Percentiles rank a stretch among this genome's conserved stretches.
Conservation (phyloP, 208 protist species). For the Leishmania amazonensis region DNA sequence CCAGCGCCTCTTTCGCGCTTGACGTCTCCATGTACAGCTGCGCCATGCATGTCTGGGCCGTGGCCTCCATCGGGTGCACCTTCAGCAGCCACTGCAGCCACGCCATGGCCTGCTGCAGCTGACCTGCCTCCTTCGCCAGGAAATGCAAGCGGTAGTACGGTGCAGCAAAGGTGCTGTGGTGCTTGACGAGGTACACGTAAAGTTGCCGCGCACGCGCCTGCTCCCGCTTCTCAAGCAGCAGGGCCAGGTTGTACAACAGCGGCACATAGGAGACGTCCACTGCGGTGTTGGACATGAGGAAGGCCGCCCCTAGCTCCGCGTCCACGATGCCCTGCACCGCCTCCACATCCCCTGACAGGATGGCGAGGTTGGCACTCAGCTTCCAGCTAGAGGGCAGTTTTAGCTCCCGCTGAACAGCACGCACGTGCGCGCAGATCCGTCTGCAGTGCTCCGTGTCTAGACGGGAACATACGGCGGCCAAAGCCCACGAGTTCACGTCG, state of each 20-base stretch:
- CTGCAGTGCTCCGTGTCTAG: conserved; percentile 56
- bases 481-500: conserved; percentile 65
- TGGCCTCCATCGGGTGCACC: conserved; percentile 61
- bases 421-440: conserved; percentile 43
- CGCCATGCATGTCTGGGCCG: conserved; percentile 52
- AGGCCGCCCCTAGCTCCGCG: conserved; percentile 67
- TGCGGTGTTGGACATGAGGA: conserved; percentile 29
- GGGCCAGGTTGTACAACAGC: conserved; percentile 80
- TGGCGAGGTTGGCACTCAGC: conserved; percentile 70
- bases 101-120: conserved; percentile 65
- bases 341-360: conserved; percentile 50
- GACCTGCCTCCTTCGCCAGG: conserved; percentile 59
- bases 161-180: conserved; percentile 60
- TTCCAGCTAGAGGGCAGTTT: conserved; percentile 45
- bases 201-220: conserved; percentile 50
- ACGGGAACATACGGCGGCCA: conserved; percentile 72
- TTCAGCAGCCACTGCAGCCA: conserved; percentile 82
- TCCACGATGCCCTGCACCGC: conserved; percentile 77
- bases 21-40: conserved; percentile 60
- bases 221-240: conserved; percentile 63
- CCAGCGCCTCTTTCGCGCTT: conserved; percentile 47
- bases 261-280: conserved; percentile 63
- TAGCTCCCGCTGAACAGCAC: conserved; percentile 51
- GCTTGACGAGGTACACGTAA: conserved; percentile 85
- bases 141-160: conserved; percentile 79